A percentile compares a stretch with the other conserved stretches of the same genome.
Evolutionary conservation across 257 asterid genomes (phyloP).

Genomic region (Solanum gracilifrons): DNA sequence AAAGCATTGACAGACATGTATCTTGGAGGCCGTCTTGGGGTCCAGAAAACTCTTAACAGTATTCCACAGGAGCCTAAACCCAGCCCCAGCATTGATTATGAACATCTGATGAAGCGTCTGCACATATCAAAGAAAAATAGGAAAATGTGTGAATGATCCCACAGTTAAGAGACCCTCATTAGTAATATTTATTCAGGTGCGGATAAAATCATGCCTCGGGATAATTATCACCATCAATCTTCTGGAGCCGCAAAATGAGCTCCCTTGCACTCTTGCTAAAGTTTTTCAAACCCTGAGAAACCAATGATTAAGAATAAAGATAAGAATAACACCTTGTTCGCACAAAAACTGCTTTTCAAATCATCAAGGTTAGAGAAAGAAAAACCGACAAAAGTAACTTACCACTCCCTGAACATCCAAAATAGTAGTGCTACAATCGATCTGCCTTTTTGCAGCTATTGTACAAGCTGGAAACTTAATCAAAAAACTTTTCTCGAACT

Average conservation of each 20-base stretch:
- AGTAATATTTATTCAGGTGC: neutral
- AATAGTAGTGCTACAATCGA: conserved; percentile 90
- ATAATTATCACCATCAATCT: conserved; percentile 88
- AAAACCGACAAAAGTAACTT: conserved; percentile 15
- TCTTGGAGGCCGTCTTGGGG: conserved; percentile 92
- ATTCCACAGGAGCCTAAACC: conserved; percentile 84
- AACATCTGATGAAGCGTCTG: conserved; percentile 98
- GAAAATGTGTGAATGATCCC: neutral
- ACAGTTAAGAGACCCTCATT: conserved; percentile 1
- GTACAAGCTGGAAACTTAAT: conserved; percentile 93
- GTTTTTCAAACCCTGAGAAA: conserved; percentile 75
- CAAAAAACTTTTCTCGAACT: conserved; percentile 70
- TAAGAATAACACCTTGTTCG: neutral
- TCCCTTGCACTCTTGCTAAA: conserved; percentile 79
- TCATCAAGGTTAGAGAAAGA: neutral
- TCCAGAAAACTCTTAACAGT: conserved; percentile 79
- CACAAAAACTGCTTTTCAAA: neutral
- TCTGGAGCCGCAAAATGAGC: conserved; percentile 77
- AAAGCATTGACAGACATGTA: conserved; percentile 44
- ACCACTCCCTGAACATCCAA: conserved; percentile 99
- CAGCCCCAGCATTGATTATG: conserved; percentile 92
- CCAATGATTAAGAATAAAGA: neutral
- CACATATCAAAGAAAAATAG: conserved; percentile 15
- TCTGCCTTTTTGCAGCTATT: conserved; percentile 88
- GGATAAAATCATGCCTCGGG: conserved; percentile 57